Percentiles rank a stretch among this genome's conserved stretches.
phyloP scores from a whole-genome alignment of 495 filamentous ascomycete species.

The Choiromyces venosus region DNA sequence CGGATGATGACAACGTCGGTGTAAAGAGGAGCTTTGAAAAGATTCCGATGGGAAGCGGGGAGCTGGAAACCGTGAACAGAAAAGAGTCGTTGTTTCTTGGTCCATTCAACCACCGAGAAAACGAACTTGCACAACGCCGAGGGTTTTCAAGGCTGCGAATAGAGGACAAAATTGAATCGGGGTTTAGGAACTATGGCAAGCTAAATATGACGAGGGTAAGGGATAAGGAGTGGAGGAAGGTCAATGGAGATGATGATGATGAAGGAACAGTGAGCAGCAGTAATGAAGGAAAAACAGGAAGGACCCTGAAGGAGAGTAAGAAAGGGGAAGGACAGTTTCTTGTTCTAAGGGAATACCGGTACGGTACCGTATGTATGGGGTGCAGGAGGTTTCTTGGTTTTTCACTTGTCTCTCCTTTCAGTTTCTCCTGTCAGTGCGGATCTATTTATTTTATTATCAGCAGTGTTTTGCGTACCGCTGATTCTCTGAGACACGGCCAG shows the following conservation, averaged over 20 bases:
- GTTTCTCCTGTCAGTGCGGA: background rate
- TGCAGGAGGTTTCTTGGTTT: slow-evolving; percentile 1
- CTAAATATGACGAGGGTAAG: background rate
- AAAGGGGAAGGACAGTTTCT: slow-evolving; percentile 1
- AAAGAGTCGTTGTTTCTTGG: slow-evolving; percentile 30
- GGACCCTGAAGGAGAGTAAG: background rate
- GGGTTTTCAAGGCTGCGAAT: background rate
- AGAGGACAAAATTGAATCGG: background rate
- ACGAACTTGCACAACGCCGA: background rate
- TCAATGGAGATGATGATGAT: background rate
- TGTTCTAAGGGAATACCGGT: background rate
- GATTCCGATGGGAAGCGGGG: slow-evolving; percentile 11
- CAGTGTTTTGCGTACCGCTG: slow-evolving; percentile 4
- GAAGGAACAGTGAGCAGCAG: background rate
- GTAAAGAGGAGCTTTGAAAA: slow-evolving; percentile 8
- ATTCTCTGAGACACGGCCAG: background rate
- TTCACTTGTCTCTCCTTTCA: background rate
- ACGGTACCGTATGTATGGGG: background rate
- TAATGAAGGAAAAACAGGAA: background rate
- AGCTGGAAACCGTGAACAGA: slow-evolving; percentile 21
- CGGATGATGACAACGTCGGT: background rate
- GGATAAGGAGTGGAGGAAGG: background rate
- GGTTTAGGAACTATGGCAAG: background rate
- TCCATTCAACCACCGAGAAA: slow-evolving; percentile 26
- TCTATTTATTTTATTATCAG: background rate